Base-by-base conservation (phyloP, 306 rosid species). In the Trichosanthes truncata region DNA sequence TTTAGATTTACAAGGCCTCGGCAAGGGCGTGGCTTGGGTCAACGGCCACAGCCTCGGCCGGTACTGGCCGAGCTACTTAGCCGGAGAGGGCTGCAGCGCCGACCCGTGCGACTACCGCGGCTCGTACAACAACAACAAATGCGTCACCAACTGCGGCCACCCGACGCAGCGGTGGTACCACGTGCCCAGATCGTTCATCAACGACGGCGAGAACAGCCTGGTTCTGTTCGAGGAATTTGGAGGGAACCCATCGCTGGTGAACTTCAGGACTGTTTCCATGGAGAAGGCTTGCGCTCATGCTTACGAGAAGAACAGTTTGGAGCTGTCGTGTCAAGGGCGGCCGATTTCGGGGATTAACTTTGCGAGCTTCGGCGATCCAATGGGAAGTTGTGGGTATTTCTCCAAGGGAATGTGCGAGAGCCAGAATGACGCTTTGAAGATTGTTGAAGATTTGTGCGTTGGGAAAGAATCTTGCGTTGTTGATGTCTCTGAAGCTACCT, bases 151-250 rank as follows among this genome's bases (percentile, higher is more conserved):
- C 26, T 90, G 91, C 51, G 95, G 91, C 9, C 29, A 84, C 0
- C 87, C 90, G 3, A 49, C 93, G 21, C 96, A 90, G 12, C 84
- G 84, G 79, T 85, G 90, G 89, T 89, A 89, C 73, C 95, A 90
- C 45, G 86, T 89, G 20, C 88, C 90, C 6, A 82, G 90, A 7
- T 86, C 88, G 0, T 89, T 73, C 36, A 15, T 85, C 5, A 7
- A 68, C 45, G 88, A 88, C 0, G 91, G 75, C 4, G 83, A 7
- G 2, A 90, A 89, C 69, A 76, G 80, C 0, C 10, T 88, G 81
- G 87, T 88, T n/a, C 72, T 88, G 88, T 90, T 90, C 15, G 91
- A 82, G 84, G 90, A 90, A 69, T 56, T 90, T 20, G 91, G 90
- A 38, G 90, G 91, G 9, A 84, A 84, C 9, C 89, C 91, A 3